phyloP scores from a whole-genome alignment of 2,329 filamentous ascomycete species.

The Lecanicillium sp. region DNA sequence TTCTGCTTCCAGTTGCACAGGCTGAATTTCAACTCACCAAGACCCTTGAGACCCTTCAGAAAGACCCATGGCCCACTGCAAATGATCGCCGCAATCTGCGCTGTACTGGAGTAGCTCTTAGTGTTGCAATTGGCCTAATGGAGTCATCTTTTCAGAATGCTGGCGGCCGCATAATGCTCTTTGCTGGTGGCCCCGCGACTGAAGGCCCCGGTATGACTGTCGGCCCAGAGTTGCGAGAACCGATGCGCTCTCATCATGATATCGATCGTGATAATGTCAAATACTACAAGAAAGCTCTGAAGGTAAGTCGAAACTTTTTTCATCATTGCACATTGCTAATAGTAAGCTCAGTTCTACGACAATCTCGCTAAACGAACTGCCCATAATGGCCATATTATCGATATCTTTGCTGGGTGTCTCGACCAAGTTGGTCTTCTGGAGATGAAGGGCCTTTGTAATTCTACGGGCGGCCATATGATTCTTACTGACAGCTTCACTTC shows the following conservation, averaged over 20 bases:
- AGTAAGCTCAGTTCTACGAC: slow-evolving; percentile 69
- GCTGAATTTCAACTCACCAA: slow-evolving; percentile 97
- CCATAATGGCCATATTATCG: slow-evolving; percentile 94
- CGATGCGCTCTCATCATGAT: slow-evolving; percentile 96
- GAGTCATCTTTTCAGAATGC: slow-evolving; percentile 95
- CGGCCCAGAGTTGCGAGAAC: slow-evolving; percentile 87
- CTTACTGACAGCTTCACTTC: slow-evolving; percentile 97
- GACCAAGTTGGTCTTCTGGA: slow-evolving; percentile 95
- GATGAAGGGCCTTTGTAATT: slow-evolving; percentile 96
- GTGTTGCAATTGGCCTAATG: slow-evolving; percentile 84
- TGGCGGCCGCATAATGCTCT: slow-evolving; percentile 93
- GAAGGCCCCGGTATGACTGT: slow-evolving; percentile 97
- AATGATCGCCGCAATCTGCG: slow-evolving; percentile 85
- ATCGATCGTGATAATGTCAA: slow-evolving; percentile 99
- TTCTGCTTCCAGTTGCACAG: slow-evolving; percentile 88
- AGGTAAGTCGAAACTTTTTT: slow-evolving; percentile 44
- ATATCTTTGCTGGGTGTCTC: slow-evolving; percentile 94
- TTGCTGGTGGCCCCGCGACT: slow-evolving; percentile 88
- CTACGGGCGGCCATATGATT: slow-evolving; percentile 96
- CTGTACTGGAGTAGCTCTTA: slow-evolving; percentile 93
- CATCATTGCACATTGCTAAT: slow-evolving; percentile 16
- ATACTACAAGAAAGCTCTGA: slow-evolving; percentile 98
- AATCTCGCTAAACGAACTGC: slow-evolving; percentile 86
- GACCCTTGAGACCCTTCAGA: slow-evolving; percentile 88
- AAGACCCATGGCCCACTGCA: slow-evolving; percentile 94